These are phyloP conservation scores for Didymella sp. DNA, from an alignment of 2,329 filamentous ascomycete genomes.

Conservation along the genomic window DNA sequence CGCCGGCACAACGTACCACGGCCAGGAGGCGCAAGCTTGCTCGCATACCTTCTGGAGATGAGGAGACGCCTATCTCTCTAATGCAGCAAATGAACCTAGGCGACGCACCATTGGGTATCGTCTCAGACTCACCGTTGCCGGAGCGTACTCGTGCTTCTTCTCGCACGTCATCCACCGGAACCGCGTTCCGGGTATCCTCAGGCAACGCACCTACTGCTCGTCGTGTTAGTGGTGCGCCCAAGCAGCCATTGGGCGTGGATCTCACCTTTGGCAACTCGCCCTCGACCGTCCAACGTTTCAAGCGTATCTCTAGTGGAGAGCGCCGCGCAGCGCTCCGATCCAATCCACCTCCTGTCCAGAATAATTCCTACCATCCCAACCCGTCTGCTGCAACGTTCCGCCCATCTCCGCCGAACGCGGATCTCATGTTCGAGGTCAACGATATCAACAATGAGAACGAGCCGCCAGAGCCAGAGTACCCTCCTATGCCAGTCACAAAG, in stretches of 20 bases:
- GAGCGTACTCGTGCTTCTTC: slow-evolving; percentile 39
- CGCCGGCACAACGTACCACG: slow-evolving; percentile 56
- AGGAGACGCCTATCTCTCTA: slow-evolving; percentile 43
- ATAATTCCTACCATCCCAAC: slow-evolving; percentile 44
- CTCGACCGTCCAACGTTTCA: slow-evolving; percentile 90
- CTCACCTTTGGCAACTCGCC: slow-evolving; percentile 93
- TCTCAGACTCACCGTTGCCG: slow-evolving; percentile 48
- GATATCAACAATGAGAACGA: slow-evolving; percentile 68
- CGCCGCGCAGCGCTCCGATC: slow-evolving; percentile 42
- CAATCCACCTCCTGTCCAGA: slow-evolving; percentile 33
- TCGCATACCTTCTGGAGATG: slow-evolving; percentile 52
- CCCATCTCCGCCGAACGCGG: slow-evolving; percentile 44
- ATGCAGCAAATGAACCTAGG: slow-evolving; percentile 55
- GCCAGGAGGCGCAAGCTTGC: slow-evolving; percentile 57
- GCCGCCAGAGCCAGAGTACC: slow-evolving; percentile 57
- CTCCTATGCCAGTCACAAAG: slow-evolving; percentile 66
- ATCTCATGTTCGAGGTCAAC: slow-evolving; percentile 65
- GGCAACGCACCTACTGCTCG: slow-evolving; percentile 53
- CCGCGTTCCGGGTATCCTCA: slow-evolving; percentile 46
- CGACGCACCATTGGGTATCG: slow-evolving; percentile 51
- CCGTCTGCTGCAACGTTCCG: slow-evolving; percentile 48
- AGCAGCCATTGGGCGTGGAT: slow-evolving; percentile 84
- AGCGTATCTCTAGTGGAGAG: slow-evolving; percentile 76
- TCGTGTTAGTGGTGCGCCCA: slow-evolving; percentile 55
- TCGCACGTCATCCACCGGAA: slow-evolving; percentile 50